A percentile compares a stretch with the other conserved stretches of the same genome.
These are phyloP conservation scores for Heritiera fomes DNA, from an alignment of 345 rosid genomes.

Conservation along the genomic window DNA sequence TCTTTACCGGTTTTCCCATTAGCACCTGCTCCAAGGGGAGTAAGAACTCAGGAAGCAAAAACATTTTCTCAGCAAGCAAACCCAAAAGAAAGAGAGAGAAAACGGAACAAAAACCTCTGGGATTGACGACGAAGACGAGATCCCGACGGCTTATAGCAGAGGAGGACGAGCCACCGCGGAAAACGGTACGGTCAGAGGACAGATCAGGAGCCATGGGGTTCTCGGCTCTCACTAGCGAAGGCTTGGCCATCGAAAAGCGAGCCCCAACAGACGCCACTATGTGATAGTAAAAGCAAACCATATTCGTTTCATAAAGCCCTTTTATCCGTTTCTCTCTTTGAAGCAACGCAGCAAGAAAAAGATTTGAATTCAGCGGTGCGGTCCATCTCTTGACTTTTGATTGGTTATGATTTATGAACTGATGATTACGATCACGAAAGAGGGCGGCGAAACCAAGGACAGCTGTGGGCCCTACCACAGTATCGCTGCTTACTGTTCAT, in stretches of 20 bases:
- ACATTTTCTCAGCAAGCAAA: constrained; percentile 18
- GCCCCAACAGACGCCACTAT: constrained; percentile 19
- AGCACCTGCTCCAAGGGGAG: constrained; percentile 60
- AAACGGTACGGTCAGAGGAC: constrained; percentile 39
- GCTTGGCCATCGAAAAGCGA: constrained; percentile 36
- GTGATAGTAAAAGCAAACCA: constrained; percentile 35
- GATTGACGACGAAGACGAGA: constrained; percentile 90
- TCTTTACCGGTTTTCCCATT: constrained; percentile 85
- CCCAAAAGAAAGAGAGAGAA: neutral
- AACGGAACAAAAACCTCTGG: constrained; percentile 54
- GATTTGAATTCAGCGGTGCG: neutral
- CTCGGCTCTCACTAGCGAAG: constrained; percentile 33
- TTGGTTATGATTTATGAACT: neutral
- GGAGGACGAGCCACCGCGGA: constrained; percentile 40
- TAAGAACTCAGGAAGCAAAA: neutral
- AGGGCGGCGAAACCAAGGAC: neutral
- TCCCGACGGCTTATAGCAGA: constrained; percentile 66
- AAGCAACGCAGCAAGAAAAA: no score
- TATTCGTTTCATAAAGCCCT: constrained; percentile 23
- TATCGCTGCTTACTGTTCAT: neutral
- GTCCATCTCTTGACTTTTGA: neutral
- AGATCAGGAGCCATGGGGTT: constrained; percentile 51
- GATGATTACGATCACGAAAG: neutral
- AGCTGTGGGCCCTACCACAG: neutral
- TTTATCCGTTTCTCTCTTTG: no score